Conservation (phyloP, 1,284 basidiomycete genomes). For the Moesziomyces sp. region DNA sequence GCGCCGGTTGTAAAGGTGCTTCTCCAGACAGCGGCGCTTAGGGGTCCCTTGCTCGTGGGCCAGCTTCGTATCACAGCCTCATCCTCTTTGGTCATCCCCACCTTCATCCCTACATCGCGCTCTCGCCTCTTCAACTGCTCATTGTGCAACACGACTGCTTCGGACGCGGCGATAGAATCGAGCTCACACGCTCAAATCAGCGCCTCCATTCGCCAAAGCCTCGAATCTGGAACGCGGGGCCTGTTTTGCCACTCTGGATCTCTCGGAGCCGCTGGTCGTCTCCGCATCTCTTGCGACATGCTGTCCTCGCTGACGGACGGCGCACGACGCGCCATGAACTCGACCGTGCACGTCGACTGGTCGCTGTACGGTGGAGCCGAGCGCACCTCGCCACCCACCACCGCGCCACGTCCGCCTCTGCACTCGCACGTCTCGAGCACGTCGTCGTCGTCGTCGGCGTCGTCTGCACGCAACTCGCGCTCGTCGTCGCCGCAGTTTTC, state of each 20-base stretch:
- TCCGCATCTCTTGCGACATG: conserved; percentile 6
- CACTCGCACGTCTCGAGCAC: conserved; percentile 5
- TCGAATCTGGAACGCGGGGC: too few species aligned
- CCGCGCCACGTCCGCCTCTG: conserved; percentile 13
- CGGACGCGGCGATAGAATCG: too few species aligned
- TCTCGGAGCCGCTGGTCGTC: conserved; percentile 3
- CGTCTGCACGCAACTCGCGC: conserved; percentile 20
- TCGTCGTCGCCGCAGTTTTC: conserved; percentile 29
- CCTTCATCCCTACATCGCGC: too few species aligned
- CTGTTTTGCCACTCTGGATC: too few species aligned
- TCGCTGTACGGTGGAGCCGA: conserved; percentile 66
- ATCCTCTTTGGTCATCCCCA: too few species aligned
- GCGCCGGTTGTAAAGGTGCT: not conserved
- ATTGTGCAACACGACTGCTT: too few species aligned
- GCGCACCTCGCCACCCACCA: conserved; percentile 21
- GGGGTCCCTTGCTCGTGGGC: too few species aligned
- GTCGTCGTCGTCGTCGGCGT: conserved; percentile 16
- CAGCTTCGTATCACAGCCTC: too few species aligned
- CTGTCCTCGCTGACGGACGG: conserved; percentile 15
- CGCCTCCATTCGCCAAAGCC: too few species aligned
- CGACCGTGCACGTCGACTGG: conserved; percentile 63
- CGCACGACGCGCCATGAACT: conserved; percentile 31
- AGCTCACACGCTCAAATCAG: too few species aligned
- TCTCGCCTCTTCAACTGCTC: too few species aligned
- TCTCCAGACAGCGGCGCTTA: too few species aligned